Evolutionary conservation across 768 basidiomycete genomes (phyloP).

Genomic region (Termitomyces heimii): DNA sequence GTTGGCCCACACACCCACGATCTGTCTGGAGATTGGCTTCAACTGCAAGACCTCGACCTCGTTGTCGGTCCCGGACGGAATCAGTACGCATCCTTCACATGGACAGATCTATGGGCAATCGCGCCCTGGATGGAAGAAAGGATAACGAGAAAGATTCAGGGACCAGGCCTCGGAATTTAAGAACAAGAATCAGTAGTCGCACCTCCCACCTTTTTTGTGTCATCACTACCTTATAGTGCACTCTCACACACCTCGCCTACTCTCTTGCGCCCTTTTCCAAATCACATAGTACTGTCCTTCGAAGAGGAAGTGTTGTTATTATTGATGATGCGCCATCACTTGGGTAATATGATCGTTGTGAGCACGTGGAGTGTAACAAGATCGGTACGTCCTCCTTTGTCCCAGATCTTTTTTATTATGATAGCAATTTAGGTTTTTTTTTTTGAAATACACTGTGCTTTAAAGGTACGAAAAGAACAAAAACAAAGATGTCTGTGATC

Average conservation of each 20-base stretch:
- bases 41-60: slow-evolving; percentile 43
- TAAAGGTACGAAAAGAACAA: neutral
- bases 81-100: slow-evolving; percentile 67
- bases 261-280: neutral
- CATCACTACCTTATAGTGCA: neutral
- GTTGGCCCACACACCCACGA: slow-evolving; percentile 37
- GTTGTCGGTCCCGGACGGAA: slow-evolving; percentile 40
- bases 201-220: neutral
- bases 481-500: slow-evolving; percentile 10
- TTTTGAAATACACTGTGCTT: slow-evolving; percentile 9
- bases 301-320: neutral
- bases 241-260: neutral
- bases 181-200: neutral
- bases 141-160: slow-evolving; percentile 60
- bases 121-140: slow-evolving; percentile 76
- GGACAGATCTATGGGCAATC: slow-evolving; percentile 62
- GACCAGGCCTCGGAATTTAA: slow-evolving; percentile 63
- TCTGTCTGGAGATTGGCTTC: slow-evolving; percentile 23
- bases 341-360: slow-evolving; percentile 1
- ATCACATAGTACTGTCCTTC: neutral
- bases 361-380: slow-evolving; percentile 16
- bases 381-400: slow-evolving; percentile 17
- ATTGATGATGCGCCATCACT: neutral
- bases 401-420: slow-evolving; percentile 8
- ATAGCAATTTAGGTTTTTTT: slow-evolving; percentile 4